Evolutionary conservation across 2,329 filamentous ascomycete genomes (phyloP).

Genomic region (Byssothecium circinans): DNA sequence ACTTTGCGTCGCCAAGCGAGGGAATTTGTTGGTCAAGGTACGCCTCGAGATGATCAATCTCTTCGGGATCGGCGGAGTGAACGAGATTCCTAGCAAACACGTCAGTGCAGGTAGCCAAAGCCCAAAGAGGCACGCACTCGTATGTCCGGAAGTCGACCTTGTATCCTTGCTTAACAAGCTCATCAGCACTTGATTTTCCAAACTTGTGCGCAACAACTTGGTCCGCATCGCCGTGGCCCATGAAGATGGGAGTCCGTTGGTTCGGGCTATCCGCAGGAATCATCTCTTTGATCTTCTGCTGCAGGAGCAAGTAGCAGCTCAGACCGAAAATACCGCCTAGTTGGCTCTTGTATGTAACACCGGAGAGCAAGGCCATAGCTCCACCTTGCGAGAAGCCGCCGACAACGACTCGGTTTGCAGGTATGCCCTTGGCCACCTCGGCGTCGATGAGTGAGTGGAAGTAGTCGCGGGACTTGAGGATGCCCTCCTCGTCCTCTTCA

Average conservation of each 20-base stretch:
- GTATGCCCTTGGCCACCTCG: slow-evolving; percentile 80
- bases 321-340: slow-evolving; percentile 87
- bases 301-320: slow-evolving; percentile 77
- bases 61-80: slow-evolving; percentile 75
- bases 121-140: slow-evolving; percentile 53
- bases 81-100: slow-evolving; percentile 59
- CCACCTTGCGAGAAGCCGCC: slow-evolving; percentile 87
- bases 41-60: slow-evolving; percentile 78
- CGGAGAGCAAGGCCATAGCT: slow-evolving; percentile 80
- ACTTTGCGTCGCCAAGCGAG: slow-evolving; percentile 43
- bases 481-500: slow-evolving; percentile 70
- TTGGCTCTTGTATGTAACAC: slow-evolving; percentile 71
- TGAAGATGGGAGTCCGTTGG: slow-evolving; percentile 78
- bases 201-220: slow-evolving; percentile 69
- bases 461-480: slow-evolving; percentile 71
- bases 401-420: slow-evolving; percentile 79
- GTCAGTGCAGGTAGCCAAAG: slow-evolving; percentile 9
- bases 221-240: slow-evolving; percentile 85
- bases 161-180: slow-evolving; percentile 69
- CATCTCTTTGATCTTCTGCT: slow-evolving; percentile 60
- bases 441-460: slow-evolving; percentile 77
- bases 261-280: slow-evolving; percentile 56
- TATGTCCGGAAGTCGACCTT: slow-evolving; percentile 77
- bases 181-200: slow-evolving; percentile 67
- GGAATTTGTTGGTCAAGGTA: slow-evolving; percentile 60